phyloP scores from a whole-genome alignment of 2,329 filamentous ascomycete genomes.

The Aspergillus neotritici region DNA sequence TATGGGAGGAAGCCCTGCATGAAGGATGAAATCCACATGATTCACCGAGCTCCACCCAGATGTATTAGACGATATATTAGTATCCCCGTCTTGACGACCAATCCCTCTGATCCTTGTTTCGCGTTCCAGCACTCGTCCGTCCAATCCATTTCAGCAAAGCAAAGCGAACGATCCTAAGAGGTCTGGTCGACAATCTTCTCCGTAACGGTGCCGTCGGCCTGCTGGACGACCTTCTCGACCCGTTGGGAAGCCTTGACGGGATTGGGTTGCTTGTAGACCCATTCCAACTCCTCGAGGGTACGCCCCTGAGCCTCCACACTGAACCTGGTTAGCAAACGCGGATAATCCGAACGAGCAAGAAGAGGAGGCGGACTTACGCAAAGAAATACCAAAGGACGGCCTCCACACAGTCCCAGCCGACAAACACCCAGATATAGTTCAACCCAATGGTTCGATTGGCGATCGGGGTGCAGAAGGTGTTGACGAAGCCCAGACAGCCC shows the following conservation, averaged over 20 bases:
- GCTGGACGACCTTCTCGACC: slow-evolving; percentile 46
- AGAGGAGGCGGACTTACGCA: background rate
- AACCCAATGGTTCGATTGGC: slow-evolving; percentile 1
- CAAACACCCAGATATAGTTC: slow-evolving; percentile 9
- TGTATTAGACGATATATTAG: too few relatives aligned
- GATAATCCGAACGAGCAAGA: background rate
- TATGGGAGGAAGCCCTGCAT: too few relatives aligned
- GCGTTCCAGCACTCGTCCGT: too few relatives aligned
- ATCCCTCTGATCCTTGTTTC: too few relatives aligned
- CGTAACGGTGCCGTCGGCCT: slow-evolving; percentile 42
- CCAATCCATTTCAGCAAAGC: too few relatives aligned
- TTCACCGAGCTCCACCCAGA: too few relatives aligned
- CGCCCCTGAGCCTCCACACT: slow-evolving; percentile 48
- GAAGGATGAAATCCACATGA: too few relatives aligned
- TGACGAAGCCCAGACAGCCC: slow-evolving; percentile 6
- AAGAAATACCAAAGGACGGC: slow-evolving; percentile 5
- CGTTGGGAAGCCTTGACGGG: slow-evolving; percentile 47
- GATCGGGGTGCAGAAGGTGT: slow-evolving; percentile 4
- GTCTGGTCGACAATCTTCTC: slow-evolving; percentile 38
- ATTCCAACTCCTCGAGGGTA: slow-evolving; percentile 47
- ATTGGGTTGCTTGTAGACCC: slow-evolving; percentile 48
- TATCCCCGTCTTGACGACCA: too few relatives aligned
- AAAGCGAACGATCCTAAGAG: background rate
- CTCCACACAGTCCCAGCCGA: slow-evolving; percentile 8
- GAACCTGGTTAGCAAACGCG: background rate